Evolutionary conservation across 495 filamentous ascomycete genomes (phyloP).

Genomic region (Penicillium antarcticum): DNA sequence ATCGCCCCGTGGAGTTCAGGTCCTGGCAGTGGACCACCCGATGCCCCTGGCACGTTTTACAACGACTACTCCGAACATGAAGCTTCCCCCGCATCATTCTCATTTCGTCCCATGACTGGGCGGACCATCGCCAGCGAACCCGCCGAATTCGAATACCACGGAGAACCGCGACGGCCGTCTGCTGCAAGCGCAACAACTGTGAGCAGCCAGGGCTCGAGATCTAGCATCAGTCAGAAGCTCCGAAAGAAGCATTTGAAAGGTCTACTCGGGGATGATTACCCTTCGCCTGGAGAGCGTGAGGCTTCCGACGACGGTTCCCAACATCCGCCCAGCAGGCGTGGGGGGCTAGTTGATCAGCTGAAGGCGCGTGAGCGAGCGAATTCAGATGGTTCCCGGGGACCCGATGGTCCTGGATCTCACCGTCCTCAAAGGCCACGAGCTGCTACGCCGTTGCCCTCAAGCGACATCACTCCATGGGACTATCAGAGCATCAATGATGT

Average conservation of each 20-base stretch:
- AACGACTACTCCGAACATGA: slow-evolving; percentile 43
- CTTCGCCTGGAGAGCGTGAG: slow-evolving; percentile 54
- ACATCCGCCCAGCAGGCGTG: slow-evolving; percentile 11
- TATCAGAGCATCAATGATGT: slow-evolving; percentile 90
- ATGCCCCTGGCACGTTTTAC: slow-evolving; percentile 38
- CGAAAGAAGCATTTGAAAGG: slow-evolving; percentile 71
- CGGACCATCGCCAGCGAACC: slow-evolving; percentile 64
- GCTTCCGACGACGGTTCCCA: slow-evolving; percentile 61
- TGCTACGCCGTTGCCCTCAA: slow-evolving; percentile 75
- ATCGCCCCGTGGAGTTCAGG: slow-evolving; percentile 35
- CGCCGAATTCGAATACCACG: slow-evolving; percentile 59
- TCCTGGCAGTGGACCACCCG: slow-evolving; percentile 29
- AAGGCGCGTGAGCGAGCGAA: slow-evolving; percentile 68
- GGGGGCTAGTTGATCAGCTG: slow-evolving; percentile 53
- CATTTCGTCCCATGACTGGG: slow-evolving; percentile 61
- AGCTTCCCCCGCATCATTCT: slow-evolving; percentile 59
- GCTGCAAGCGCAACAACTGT: slow-evolving; percentile 83
- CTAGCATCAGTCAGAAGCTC: slow-evolving; percentile 65
- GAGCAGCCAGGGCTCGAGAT: slow-evolving; percentile 86
- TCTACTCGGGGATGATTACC: slow-evolving; percentile 86
- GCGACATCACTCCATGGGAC: slow-evolving; percentile 92
- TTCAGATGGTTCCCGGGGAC: slow-evolving; percentile 52
- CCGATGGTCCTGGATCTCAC: slow-evolving; percentile 55
- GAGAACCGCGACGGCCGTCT: slow-evolving; percentile 81
- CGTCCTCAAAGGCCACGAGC: slow-evolving; percentile 63